Percentiles rank a stretch among this genome's conserved stretches.
Evolutionary conservation across 306 rosid species (phyloP).

Genomic region (Alnus glutinosa): DNA sequence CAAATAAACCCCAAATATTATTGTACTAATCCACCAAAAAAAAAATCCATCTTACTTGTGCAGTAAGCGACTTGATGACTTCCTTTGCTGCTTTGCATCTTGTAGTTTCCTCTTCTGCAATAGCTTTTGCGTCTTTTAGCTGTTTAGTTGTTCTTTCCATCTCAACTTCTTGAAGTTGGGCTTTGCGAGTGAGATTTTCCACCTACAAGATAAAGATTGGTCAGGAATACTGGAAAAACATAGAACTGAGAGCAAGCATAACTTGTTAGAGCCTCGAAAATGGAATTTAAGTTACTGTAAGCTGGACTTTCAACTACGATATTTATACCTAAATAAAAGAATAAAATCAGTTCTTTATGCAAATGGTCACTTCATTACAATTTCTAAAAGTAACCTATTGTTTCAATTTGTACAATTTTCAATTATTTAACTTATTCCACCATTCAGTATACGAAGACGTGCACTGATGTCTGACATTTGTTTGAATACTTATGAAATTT

Average conservation of each 20-base stretch:
- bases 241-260: constrained; percentile 26
- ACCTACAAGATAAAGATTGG: constrained; percentile 50
- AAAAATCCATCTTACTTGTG: constrained; percentile 65
- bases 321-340: neutral
- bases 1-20: neutral
- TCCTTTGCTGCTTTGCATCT: constrained; percentile 96
- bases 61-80: constrained; percentile 96
- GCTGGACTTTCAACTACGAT: neutral
- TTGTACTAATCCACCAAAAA: neutral
- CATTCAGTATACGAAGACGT: neutral
- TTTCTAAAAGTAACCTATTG: neutral
- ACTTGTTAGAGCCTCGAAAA: neutral
- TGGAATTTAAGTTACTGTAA: neutral
- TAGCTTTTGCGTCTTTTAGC: constrained; percentile 88
- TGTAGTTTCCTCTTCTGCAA: constrained; percentile 87
- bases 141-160: constrained; percentile 90
- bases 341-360: neutral
- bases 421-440: neutral
- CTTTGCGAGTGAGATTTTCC: constrained; percentile 83
- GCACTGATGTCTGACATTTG: neutral
- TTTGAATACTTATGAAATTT: neutral
- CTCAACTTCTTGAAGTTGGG: constrained; percentile 87
- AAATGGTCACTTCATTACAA: neutral
- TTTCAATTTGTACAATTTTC: neutral
- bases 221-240: constrained; percentile 28